Conservation (phyloP, 257 asterid species). For the Plantago elongata region DNA sequence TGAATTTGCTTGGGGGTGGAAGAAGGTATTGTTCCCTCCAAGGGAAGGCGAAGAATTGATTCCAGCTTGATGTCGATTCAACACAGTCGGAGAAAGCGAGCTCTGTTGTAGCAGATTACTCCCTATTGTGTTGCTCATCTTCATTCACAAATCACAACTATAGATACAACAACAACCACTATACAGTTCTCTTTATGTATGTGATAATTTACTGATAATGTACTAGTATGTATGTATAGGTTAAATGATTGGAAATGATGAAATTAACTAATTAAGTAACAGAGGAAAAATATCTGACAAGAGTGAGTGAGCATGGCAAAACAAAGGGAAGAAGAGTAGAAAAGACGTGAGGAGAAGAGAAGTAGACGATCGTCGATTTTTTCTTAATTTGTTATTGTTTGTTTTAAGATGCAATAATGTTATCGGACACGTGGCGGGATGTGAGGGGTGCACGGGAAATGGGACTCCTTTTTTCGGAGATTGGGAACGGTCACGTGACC, state of each 20-base stretch:
- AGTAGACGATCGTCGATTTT: not conserved
- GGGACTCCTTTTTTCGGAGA: slow-evolving; percentile 11
- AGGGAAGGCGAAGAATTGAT: slow-evolving; percentile 47
- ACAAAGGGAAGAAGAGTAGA: not conserved
- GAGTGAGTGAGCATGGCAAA: not conserved
- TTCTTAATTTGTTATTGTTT: slow-evolving; percentile 17
- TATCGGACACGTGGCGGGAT: slow-evolving; percentile 28
- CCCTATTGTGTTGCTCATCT: slow-evolving; percentile 73
- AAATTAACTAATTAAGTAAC: no score
- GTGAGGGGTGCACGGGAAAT: slow-evolving; percentile 22
- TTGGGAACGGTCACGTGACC: slow-evolving; percentile 31
- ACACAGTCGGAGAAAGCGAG: slow-evolving; percentile 48
- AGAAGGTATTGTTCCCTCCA: slow-evolving; percentile 57
- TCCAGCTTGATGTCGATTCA: slow-evolving; percentile 51
- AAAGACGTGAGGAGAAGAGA: not conserved
- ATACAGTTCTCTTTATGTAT: not conserved
- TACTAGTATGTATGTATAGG: no score
- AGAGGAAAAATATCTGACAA: not conserved
- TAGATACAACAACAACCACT: not conserved
- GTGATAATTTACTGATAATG: not conserved
- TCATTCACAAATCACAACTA: slow-evolving; percentile 20
- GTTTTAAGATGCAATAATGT: slow-evolving; percentile 13
- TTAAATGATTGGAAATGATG: no score
- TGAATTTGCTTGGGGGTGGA: slow-evolving; percentile 62
- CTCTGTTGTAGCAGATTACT: slow-evolving; percentile 74